phyloP scores from a whole-genome alignment of 2,329 filamentous ascomycete species.

The Knoxdaviesia capensis region DNA sequence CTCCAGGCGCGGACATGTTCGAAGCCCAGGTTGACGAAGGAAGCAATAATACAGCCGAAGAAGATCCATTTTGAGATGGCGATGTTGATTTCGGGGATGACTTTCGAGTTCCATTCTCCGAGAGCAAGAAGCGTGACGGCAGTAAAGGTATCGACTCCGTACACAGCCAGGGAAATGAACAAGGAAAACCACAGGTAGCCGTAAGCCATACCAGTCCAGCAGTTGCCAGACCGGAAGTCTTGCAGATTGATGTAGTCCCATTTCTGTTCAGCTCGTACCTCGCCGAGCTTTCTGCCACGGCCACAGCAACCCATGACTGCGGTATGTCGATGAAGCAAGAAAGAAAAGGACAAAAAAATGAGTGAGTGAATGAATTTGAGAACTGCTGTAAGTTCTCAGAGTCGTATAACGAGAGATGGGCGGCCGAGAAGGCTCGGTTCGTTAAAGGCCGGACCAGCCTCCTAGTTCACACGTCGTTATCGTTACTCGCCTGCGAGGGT shows the following conservation, averaged over 20 bases:
- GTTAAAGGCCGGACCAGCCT: slow-evolving; percentile 4
- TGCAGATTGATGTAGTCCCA: slow-evolving; percentile 69
- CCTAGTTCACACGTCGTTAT: background rate
- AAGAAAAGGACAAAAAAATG: background rate
- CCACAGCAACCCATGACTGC: slow-evolving; percentile 43
- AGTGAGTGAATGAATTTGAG: too few species aligned
- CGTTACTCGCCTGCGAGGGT: slow-evolving; percentile 6
- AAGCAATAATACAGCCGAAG: slow-evolving; percentile 75
- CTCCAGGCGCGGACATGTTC: slow-evolving; percentile 63
- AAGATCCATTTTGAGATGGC: slow-evolving; percentile 87
- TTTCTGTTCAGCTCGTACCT: slow-evolving; percentile 65
- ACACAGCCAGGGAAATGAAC: slow-evolving; percentile 62
- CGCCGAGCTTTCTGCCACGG: slow-evolving; percentile 36
- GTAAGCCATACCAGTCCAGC: slow-evolving; percentile 61
- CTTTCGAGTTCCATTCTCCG: slow-evolving; percentile 69
- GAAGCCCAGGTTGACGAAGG: slow-evolving; percentile 61
- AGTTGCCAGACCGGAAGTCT: slow-evolving; percentile 74
- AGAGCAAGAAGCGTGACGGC: slow-evolving; percentile 81
- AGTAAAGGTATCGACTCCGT: slow-evolving; percentile 80
- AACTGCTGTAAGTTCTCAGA: too few species aligned
- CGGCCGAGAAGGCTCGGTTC: background rate
- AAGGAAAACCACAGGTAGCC: slow-evolving; percentile 67
- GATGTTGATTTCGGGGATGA: slow-evolving; percentile 60
- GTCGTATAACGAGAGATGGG: too few species aligned
- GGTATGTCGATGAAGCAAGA: background rate